These are phyloP conservation scores for Xylaria castorea DNA, from an alignment of 495 filamentous ascomycete genomes.

Conservation along the genomic window DNA sequence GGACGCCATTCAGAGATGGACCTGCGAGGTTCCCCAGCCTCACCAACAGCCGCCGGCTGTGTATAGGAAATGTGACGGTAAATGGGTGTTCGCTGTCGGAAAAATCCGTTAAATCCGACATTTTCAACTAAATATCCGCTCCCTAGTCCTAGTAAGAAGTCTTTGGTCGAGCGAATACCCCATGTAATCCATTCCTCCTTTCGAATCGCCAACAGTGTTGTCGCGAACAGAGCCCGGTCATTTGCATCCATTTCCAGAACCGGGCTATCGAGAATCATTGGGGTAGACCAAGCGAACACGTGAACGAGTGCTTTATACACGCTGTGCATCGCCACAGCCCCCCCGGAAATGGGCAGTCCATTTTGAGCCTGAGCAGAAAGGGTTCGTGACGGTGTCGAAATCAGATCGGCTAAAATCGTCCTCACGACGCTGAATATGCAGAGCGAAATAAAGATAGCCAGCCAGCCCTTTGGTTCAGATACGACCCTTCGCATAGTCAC, in stretches of 20 bases:
- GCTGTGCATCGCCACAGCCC: conserved; percentile 50
- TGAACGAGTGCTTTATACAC: conserved; percentile 55
- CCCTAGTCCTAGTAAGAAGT: conserved; percentile 53
- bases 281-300: conserved; percentile 49
- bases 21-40: conserved; percentile 46
- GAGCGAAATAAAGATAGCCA: conserved; percentile 54
- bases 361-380: conserved; percentile 41
- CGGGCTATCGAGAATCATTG: conserved; percentile 51
- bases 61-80: conserved; percentile 42
- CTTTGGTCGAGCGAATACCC: conserved; percentile 50
- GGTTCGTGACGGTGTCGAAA: conserved; percentile 40
- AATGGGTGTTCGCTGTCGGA: conserved; percentile 50
- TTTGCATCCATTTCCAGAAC: conserved; percentile 43
- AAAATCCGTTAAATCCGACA: conserved; percentile 52
- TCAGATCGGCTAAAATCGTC: conserved; percentile 53
- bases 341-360: conserved; percentile 37
- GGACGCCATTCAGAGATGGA: conserved; percentile 52
- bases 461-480: conserved; percentile 51
- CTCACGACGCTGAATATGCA: conserved; percentile 59
- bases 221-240: conserved; percentile 46
- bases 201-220: conserved; percentile 42
- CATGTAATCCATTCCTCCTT: conserved; percentile 51
- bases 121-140: conserved; percentile 50
- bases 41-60: conserved; percentile 42
- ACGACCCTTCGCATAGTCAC: conserved; percentile 45